Evolutionary conservation across 371 early-diverging fungal species (phyloP).

Genomic region (Fennellomyces sp.): DNA sequence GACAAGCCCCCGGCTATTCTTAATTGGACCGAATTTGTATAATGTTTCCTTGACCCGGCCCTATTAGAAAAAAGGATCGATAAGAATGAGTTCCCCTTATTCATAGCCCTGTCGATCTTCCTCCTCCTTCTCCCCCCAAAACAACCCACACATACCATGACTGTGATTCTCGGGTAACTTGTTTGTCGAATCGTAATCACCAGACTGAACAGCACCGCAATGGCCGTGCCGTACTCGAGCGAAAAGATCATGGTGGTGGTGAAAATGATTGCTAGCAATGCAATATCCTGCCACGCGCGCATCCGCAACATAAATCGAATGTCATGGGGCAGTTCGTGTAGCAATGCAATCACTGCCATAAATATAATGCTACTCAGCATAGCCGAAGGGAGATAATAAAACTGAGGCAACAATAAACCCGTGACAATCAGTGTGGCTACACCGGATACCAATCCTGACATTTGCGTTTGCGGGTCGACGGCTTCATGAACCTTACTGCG

Average conservation of each 20-base stretch:
- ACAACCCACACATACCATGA: conserved; percentile 47
- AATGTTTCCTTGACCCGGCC: conserved; percentile 26
- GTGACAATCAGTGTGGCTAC: conserved; percentile 68
- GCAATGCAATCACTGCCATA: conserved; percentile 76
- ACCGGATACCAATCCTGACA: conserved; percentile 80
- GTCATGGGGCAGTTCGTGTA: conserved; percentile 78
- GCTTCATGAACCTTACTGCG: conserved; percentile 84
- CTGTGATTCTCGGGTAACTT: conserved; percentile 74
- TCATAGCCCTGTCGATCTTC: neutral
- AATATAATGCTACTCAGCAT: conserved; percentile 81
- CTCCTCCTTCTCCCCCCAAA: neutral
- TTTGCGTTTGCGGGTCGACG: conserved; percentile 81
- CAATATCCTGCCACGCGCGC: conserved; percentile 82
- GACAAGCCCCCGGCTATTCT: conserved; percentile 46
- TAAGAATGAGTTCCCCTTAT: conserved; percentile 1
- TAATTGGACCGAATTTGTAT: conserved; percentile 41
- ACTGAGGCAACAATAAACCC: conserved; percentile 69
- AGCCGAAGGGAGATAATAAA: conserved; percentile 82
- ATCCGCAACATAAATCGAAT: conserved; percentile 75
- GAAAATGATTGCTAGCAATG: conserved; percentile 76
- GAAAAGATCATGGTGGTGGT: conserved; percentile 77
- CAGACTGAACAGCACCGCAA: conserved; percentile 81
- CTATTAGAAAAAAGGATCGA: neutral
- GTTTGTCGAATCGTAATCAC: conserved; percentile 87
- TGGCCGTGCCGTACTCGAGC: conserved; percentile 83